These are phyloP conservation scores for Phalaenopsis aphrodite DNA, from an alignment of 106 monocot species.

Conservation along the genomic window DNA sequence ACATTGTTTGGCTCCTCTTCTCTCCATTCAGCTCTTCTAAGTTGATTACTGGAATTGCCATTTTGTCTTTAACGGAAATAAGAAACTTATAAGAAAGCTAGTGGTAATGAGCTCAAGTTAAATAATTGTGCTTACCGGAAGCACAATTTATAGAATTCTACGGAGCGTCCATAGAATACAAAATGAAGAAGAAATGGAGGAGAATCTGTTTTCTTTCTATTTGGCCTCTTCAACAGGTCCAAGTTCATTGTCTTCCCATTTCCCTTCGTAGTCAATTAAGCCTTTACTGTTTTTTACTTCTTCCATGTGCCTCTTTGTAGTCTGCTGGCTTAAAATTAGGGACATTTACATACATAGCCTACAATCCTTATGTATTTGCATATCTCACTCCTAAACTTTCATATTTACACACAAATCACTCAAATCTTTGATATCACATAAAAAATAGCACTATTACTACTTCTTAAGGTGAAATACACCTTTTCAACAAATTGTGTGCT, in stretches of 20 bases:
- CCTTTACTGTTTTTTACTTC: not conserved
- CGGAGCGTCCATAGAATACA: not conserved
- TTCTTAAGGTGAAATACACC: too few species aligned
- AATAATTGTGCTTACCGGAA: not conserved
- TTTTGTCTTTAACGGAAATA: not conserved
- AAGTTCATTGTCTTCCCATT: not conserved
- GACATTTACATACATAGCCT: too few species aligned
- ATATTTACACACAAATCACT: too few species aligned
- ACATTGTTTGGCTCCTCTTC: conserved; percentile 30
- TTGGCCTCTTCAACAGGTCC: not conserved
- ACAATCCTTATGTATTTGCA: too few species aligned
- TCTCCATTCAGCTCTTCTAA: conserved; percentile 24
- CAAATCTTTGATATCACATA: too few species aligned
- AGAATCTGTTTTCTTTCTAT: not conserved
- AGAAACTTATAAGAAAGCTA: not conserved
- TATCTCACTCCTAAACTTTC: too few species aligned
- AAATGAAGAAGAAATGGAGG: not conserved
- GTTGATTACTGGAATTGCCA: conserved; percentile 38
- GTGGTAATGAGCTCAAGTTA: conserved; percentile 4
- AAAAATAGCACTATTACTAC: too few species aligned
- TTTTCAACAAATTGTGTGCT: too few species aligned
- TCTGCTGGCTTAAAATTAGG: not conserved
- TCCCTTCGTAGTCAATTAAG: not conserved
- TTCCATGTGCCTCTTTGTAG: not conserved
- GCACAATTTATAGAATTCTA: conserved; percentile 8